phyloP scores from a whole-genome alignment of 805 yeast genomes.

The Candida manassasensis region DNA sequence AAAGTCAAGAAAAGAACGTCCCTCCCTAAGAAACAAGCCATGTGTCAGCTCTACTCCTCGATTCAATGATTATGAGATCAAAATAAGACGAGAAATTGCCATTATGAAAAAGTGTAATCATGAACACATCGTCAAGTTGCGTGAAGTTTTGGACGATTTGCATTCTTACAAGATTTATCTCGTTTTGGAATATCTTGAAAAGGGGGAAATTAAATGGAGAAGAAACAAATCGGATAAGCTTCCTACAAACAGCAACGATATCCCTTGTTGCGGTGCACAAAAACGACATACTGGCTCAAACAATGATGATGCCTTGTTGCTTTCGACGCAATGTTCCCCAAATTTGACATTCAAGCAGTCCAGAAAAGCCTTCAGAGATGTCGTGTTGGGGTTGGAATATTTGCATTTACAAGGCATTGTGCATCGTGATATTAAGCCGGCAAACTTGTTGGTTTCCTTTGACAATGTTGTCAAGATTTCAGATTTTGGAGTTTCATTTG shows the following conservation, averaged over 20 bases:
- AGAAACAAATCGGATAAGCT: conserved; percentile 13
- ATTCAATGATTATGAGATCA: conserved; percentile 30
- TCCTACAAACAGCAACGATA: conserved; percentile 31
- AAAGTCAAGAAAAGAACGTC: conserved; percentile 37
- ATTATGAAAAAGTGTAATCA: conserved; percentile 46
- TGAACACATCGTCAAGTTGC: conserved; percentile 36
- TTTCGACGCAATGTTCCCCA: conserved; percentile 42
- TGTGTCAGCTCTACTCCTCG: conserved; percentile 14
- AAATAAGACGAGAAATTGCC: conserved; percentile 39
- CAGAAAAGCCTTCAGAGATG: conserved; percentile 73
- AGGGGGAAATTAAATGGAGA: conserved; percentile 88
- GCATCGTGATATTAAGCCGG: conserved; percentile 95
- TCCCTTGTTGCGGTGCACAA: conserved; percentile 29
- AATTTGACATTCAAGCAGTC: conserved; percentile 62
- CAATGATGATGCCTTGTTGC: conserved; percentile 17
- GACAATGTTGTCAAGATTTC: conserved; percentile 81
- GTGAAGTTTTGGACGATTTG: conserved; percentile 78
- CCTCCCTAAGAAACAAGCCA: conserved; percentile 22
- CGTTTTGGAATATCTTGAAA: conserved; percentile 83
- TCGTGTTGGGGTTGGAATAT: conserved; percentile 83
- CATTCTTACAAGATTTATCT: conserved; percentile 80
- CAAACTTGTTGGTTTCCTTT: conserved; percentile 69
- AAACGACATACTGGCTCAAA: conserved; percentile 4
- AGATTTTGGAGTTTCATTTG: conserved; percentile 95
- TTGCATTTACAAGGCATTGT: conserved; percentile 86